phyloP scores from a whole-genome alignment of 306 rosid species.

The Acmispon strigosus region DNA sequence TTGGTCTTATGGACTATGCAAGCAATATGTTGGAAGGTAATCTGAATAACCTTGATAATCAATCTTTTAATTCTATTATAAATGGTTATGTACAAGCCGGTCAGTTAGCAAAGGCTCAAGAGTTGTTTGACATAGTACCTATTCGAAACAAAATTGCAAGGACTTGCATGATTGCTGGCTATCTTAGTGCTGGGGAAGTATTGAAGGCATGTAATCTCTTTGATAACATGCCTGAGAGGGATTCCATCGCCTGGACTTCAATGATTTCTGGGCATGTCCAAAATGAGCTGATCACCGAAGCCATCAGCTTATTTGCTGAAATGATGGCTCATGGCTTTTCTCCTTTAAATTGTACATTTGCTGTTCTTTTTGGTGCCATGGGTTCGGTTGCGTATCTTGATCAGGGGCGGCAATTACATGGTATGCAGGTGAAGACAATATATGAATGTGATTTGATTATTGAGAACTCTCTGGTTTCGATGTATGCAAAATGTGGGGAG shows the following conservation, averaged over 20 bases:
- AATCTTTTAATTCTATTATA: slow-evolving; percentile 48
- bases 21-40: slow-evolving; percentile 26
- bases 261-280: slow-evolving; percentile 63
- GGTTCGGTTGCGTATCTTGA: slow-evolving; percentile 80
- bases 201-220: slow-evolving; percentile 47
- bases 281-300: slow-evolving; percentile 57
- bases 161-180: slow-evolving; percentile 64
- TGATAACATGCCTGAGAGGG: slow-evolving; percentile 53
- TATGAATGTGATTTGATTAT: slow-evolving; percentile 44
- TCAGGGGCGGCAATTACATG: slow-evolving; percentile 60
- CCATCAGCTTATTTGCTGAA: slow-evolving; percentile 36
- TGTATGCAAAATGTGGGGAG: slow-evolving; percentile 84
- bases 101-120: slow-evolving; percentile 52
- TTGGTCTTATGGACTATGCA: slow-evolving; percentile 49
- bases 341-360: slow-evolving; percentile 48
- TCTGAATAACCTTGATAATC: slow-evolving; percentile 21
- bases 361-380: slow-evolving; percentile 64
- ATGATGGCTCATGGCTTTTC: slow-evolving; percentile 47
- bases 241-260: slow-evolving; percentile 64
- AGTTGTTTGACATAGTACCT: slow-evolving; percentile 43
- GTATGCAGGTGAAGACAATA: slow-evolving; percentile 47
- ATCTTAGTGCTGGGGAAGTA: slow-evolving; percentile 49
- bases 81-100: slow-evolving; percentile 51
- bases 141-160: slow-evolving; percentile 42
- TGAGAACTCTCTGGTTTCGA: slow-evolving; percentile 64